Base-by-base conservation (phyloP, 192 early-diverging fungal genomes). In the Backusella tarrabulga region DNA sequence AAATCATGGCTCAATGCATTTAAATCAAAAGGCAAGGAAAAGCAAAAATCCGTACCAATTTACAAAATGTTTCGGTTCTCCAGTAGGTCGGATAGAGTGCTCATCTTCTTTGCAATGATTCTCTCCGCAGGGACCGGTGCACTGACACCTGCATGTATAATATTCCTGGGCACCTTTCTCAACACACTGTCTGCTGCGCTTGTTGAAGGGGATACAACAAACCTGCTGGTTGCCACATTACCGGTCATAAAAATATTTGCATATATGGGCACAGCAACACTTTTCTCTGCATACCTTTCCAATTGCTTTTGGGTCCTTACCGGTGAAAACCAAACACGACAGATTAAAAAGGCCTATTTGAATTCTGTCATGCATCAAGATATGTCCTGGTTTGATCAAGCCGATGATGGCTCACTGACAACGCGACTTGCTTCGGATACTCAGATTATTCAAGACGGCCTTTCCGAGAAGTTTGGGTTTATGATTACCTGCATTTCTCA, bases 401-500 rank as follows among this genome's bases (percentile, higher is more conserved):
- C 81, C 34, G 85, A 89, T 70, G 87, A 90, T 21, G 96, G 94
- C 44, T 93, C 93, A 63, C 86, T 98, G 46, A 93, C 94, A 4
- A 94, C 95, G n/a, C 91, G 95, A 23, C 90, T 98, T 36, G 90
- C 94, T 46, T 87, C 90, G 41, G 95, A 98, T 68, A 95, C 92
- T 23, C 90, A 92, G 34, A 60, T 96, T 70, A 86, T 96, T 34
- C 94, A 97, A 80, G 97, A 97, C 69, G 96, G 94, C 41, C 91
- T 95, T 17, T 88, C 89, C 34, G 95, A 95, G 71, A 97, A 97
- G 79, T 85, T 95, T 52, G 91, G 93, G 71, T 81, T 92, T 60
- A 83, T 92, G 21, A 74, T 95, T 32, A 86, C 88, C 81, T 86
- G 85, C 35, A 68, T 86, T 11, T 78, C 89, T 9, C 89, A 88